Percentiles rank a stretch among this genome's conserved stretches.
Evolutionary conservation across 257 asterid species (phyloP).

Genomic region (Penstemon eatonii): DNA sequence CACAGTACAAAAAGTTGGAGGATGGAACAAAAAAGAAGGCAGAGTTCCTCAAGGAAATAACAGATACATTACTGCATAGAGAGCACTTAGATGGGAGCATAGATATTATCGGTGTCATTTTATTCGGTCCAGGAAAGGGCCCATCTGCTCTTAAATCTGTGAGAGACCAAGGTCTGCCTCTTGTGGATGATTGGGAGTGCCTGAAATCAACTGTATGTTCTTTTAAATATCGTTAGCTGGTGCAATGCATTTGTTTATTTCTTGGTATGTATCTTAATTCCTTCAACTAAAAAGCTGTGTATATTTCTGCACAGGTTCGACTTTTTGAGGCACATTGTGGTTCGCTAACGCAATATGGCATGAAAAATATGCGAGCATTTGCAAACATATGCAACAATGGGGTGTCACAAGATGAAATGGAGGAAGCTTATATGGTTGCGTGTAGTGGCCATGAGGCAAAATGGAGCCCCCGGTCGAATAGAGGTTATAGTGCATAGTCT

Average conservation of each 20-base stretch:
- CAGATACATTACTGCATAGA: slow-evolving; percentile 53
- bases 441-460: slow-evolving; percentile 40
- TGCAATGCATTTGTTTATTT: neutral
- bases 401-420: slow-evolving; percentile 42
- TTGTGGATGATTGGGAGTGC: slow-evolving; percentile 89
- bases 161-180: slow-evolving; percentile 53
- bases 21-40: slow-evolving; percentile 40
- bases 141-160: slow-evolving; percentile 41
- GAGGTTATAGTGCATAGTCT: slow-evolving; percentile 54
- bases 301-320: slow-evolving; percentile 46
- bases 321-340: slow-evolving; percentile 78
- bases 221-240: no score
- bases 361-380: slow-evolving; percentile 88
- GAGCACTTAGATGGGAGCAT: slow-evolving; percentile 64
- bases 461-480: slow-evolving; percentile 33
- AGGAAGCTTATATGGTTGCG: slow-evolving; percentile 63
- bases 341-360: slow-evolving; percentile 68
- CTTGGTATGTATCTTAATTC: neutral
- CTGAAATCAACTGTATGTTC: slow-evolving; percentile 65
- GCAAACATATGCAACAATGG: slow-evolving; percentile 76
- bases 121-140: slow-evolving; percentile 66
- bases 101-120: slow-evolving; percentile 45
- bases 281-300: neutral
- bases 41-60: slow-evolving; percentile 48
- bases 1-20: slow-evolving; percentile 51